Evolutionary conservation across 495 filamentous ascomycete species (phyloP), one percentile per base, ranked within the genome.

Genomic region (Aspergillus incahuasiensis): DNA sequence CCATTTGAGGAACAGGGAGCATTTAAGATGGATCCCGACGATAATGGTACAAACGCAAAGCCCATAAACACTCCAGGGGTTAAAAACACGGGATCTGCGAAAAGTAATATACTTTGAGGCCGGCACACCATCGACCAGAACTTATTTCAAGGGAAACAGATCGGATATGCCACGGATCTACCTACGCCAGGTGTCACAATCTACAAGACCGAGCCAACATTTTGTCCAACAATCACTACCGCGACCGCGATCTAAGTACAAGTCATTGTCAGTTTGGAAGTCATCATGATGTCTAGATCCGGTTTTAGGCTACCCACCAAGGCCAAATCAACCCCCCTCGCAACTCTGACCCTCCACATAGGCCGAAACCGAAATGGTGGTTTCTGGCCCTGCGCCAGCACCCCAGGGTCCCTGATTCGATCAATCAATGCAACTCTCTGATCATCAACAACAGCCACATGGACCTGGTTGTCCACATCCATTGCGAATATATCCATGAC

Each of bases 361-460:
- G 60, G 60, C 24, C 60, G 52, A 30, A 59, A 54, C 1, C 56
- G 56, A 51, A 63, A 63, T 18, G 60, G 60, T 38, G 56, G 52
- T 34, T 42, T 51, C 18, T 59, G 60, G 0, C 60, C 60, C 44
- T 63, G 56, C 6, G 44, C 43, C 18, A 63, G 38, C 21, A 56
- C 44, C 16, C 30, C 32, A 3, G 44, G 48, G 9, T 59, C 43
- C 19, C 48, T 59, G 22, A 63, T 16, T 15, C 60, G 48, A 1
- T 48, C 42, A 20, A 63, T 56, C 4, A 34, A 28, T 0, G 60
- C 60, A 6, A 63, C 28, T 5, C n/a, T 41, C 15, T 49, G 48
- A 22, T 54, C 45, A 9, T 43, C 53, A 5, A 59, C 28, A 0
- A 56, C 49, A 4, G 58, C 52, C 9, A 59, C 60, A 2, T 63